Conservation (phyloP, 2,329 filamentous ascomycete species). For the Calonectria pteridis region DNA sequence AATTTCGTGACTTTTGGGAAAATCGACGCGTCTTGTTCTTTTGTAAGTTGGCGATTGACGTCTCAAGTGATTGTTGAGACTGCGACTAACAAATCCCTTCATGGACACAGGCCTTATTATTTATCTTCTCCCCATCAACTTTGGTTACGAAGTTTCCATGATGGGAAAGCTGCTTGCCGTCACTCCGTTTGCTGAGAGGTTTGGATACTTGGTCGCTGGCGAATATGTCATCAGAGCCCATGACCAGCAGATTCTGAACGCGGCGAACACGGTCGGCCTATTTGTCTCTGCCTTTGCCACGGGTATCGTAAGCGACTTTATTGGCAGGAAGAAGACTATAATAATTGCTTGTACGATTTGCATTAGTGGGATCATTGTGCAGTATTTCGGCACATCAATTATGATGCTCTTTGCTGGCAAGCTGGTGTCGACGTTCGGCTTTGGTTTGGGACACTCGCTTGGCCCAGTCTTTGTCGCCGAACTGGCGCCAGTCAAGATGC, state of each 20-base stretch:
- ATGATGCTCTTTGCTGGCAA: constrained; percentile 47
- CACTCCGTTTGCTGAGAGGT: constrained; percentile 41
- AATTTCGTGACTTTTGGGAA: constrained; percentile 35
- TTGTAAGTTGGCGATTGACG: constrained; percentile 22
- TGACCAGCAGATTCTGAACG: constrained; percentile 48
- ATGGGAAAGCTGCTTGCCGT: constrained; percentile 48
- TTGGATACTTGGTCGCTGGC: constrained; percentile 37
- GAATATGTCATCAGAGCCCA: constrained; percentile 39
- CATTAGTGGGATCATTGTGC: constrained; percentile 41
- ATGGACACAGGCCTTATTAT: constrained; percentile 41
- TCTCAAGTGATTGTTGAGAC: neutral
- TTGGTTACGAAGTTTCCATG: constrained; percentile 46
- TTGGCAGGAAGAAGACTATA: constrained; percentile 44
- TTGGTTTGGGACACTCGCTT: constrained; percentile 48
- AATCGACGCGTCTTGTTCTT: constrained; percentile 36
- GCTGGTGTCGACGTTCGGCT: constrained; percentile 45
- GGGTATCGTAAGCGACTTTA: constrained; percentile 43
- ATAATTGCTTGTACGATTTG: constrained; percentile 39
- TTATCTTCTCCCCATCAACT: constrained; percentile 47
- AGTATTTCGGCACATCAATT: constrained; percentile 41
- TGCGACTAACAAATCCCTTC: neutral
- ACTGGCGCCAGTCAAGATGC: constrained; percentile 47
- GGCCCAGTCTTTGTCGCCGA: constrained; percentile 50
- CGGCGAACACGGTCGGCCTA: constrained; percentile 45
- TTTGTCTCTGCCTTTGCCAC: constrained; percentile 47